Evolutionary conservation across 148 eudicot species (phyloP), one percentile per base, ranked within the genome.

Genomic region (Rhododendron vialii): DNA sequence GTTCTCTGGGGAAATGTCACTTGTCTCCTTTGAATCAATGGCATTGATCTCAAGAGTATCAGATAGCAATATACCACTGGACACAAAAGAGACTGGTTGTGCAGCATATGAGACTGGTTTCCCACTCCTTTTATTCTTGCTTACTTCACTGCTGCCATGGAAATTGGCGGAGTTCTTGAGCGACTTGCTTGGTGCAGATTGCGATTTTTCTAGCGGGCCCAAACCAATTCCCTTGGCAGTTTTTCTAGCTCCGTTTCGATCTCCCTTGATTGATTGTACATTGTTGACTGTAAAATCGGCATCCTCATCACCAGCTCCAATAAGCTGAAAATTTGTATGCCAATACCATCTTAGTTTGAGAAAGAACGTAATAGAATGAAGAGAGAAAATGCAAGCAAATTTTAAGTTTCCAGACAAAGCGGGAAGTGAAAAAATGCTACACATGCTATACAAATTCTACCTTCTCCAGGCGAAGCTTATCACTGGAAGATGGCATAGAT

Each of bases 381-480:
- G 3, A 76, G 53, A 86, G 43, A 76, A 73, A 82, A 57, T n/a
- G 12, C 61, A 71, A 71, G 45, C 43, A 17, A 18, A 33, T 53
- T 45, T 53, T 11, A 81, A 55, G n/a, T 61, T 33, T 18, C 7
- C 75, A 8, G 7, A 67, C 59, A 35, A 28, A 13, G 41, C 5
- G 5, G 45, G 30, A 84, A 73, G 0, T 18, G 24, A 51, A 33
- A 26, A 67, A 80, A 30, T 30, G 45, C 48, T 18, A 75, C 8
- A n/a, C 18, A 2, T 78, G 35, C 7, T 0, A 10, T 41, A 38
- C 50, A 41, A 9, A 43, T 22, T 41, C 57, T 47, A 95, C 99
- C 99, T 98, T 95, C 86, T 93, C 92, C 65, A 98, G 87, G 79
- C 95, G 96, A 87, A 92, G 87, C 92, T 88, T 93, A 89, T 94